Evolutionary conservation across 495 filamentous ascomycete genomes (phyloP), one percentile per base, ranked within the genome.

Genomic region (Hyphodiscus hymeniophilus): DNA sequence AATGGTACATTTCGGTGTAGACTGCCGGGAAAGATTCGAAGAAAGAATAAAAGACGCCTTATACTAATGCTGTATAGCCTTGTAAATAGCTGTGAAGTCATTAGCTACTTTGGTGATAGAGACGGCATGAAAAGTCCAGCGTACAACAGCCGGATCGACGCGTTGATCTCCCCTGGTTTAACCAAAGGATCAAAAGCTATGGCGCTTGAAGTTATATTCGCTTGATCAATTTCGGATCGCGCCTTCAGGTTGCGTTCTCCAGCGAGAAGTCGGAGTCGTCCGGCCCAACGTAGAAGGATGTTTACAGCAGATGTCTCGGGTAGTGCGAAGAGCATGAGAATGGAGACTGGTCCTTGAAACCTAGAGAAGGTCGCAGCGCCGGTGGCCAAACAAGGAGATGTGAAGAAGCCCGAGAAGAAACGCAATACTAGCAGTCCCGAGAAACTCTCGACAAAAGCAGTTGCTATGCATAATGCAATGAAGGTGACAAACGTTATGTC

Each of bases 21-120:
- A 87, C 80, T n/a, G 86, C 63, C 2, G 82, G 81, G 67, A 87
- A 85, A 51, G 75, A 79, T 58, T 85, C 82, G 69, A 85, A 85
- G 71, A 82, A 84, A 53, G 67, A 73, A 61, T 84, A 84, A 63
- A 76, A 83, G 62, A 84, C 83, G 23, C 71, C 78, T 63, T 84
- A 28, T 4, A 28, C 5, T 10, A 10, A 28, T 10, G 26, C 26
- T 28, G 10, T 5, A 28, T 28, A 5, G 26, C 10, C 26, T 4
- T 28, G 26, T 28, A 28, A 28, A 28, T 28, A 10, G 10, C 26
- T 4, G 26, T 28, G 26, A 5, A 10, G 26, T n/a, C n/a, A n/a
- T n/a, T n/a, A n/a, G n/a, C n/a, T n/a, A n/a, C n/a, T n/a, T n/a
- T n/a, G 26, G 26, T 10, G 26, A 76, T 73, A 43, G 84, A 67